Base-by-base conservation (phyloP, 2,329 filamentous ascomycete species). In the Zalaria sp. region DNA sequence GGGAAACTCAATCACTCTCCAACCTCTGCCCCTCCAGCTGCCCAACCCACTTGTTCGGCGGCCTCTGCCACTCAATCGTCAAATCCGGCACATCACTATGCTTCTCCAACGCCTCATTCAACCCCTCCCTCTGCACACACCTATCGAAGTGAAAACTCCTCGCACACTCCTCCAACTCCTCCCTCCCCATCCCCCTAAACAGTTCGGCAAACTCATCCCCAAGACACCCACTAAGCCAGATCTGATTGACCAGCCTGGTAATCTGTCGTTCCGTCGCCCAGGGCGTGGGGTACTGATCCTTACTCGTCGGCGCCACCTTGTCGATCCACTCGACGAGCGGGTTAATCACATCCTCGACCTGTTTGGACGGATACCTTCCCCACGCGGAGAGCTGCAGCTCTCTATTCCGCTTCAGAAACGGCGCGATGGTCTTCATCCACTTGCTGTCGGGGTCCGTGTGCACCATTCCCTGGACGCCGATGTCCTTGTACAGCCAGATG, bases 351-450 rank as follows among this genome's bases (percentile, higher is more conserved):
- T 64, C 59, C 39, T 71, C 65, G 0, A 71, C 63, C 45, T 68
- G 42, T 28, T 47, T 48, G 11, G 42, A 49, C 2, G 53, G 61
- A 32, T 59, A 55, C 35, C 61, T 56, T 0, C 71, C 73, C 73
- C 73, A 78, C 10, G 66, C 67, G 51, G 78, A 73, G 2, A 77
- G 58, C 25, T 70, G 68, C 2, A 74, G 58, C 0, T 52, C 50
- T 5, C 66, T 61, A 53, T 79, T 78, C 60, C 76, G 77, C 38
- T 67, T 63, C 0, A 77, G 53, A 41, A 77, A 74, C 0, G 67
- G 63, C 11, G 61, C 51, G 36, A 77, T 65, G 2, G 67, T 65
- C 27, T 60, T 61, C 54, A 73, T 73, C 57, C 71, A 58, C 26
- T 47, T 43, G 27, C 45, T 45, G 39, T 43, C n/a, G 39, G 47